A percentile compares a stretch with the other conserved stretches of the same genome.
These are phyloP conservation scores for Juglanconis juglandina DNA, from an alignment of 2,329 filamentous ascomycete species.

Conservation along the genomic window DNA sequence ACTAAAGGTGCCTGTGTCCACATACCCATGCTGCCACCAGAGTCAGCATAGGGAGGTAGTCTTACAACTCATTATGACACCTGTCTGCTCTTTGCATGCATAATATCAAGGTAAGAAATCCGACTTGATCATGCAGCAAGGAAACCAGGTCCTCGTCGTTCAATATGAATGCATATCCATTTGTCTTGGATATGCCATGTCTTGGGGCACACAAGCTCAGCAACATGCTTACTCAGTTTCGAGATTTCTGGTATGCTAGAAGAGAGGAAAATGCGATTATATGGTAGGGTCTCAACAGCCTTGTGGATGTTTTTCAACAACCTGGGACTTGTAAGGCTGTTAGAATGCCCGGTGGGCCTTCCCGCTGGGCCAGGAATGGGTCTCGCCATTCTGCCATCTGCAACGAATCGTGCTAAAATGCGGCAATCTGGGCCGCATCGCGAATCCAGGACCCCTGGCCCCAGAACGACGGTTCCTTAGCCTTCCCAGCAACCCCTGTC, in stretches of 20 bases:
- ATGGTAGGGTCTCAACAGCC: neutral
- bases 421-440: neutral
- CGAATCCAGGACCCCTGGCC: neutral
- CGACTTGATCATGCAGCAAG: no score
- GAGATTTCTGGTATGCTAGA: no score
- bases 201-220: no score
- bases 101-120: no score
- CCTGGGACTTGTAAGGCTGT: no score
- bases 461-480: neutral
- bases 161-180: neutral
- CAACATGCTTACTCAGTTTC: neutral
- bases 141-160: no score
- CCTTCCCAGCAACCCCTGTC: constrained; percentile 14
- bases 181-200: neutral
- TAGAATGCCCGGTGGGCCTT: neutral
- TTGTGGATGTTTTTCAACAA: neutral
- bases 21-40: no score
- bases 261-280: no score
- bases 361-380: no score
- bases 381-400: neutral
- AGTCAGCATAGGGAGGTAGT: no score
- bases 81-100: no score
- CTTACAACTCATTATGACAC: no score
- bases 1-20: neutral
- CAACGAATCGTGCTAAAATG: neutral